Conservation (phyloP, 768 basidiomycete species). For the Phlegmacium glaucopus region DNA sequence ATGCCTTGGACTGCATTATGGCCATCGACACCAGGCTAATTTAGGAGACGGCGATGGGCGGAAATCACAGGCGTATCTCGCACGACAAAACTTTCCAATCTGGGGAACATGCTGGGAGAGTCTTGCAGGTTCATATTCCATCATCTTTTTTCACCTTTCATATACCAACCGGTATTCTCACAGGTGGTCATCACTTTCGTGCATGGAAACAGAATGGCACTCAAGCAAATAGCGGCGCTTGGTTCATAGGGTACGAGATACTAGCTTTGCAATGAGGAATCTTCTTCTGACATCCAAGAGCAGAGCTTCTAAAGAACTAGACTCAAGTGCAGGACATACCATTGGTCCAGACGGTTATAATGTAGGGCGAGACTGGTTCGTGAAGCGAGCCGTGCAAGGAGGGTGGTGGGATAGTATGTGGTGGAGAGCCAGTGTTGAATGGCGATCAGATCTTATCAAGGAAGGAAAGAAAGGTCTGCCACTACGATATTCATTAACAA, state of each 20-base stretch:
- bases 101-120: constrained; percentile 92
- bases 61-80: constrained; percentile 66
- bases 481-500: background rate
- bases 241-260: constrained; percentile 71
- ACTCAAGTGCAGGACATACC: constrained; percentile 64
- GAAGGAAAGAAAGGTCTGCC: constrained; percentile 63
- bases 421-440: constrained; percentile 80
- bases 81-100: constrained; percentile 71
- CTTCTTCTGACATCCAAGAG: background rate
- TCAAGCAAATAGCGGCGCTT: constrained; percentile 65
- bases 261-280: background rate
- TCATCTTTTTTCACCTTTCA: background rate
- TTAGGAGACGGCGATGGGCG: constrained; percentile 79
- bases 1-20: constrained; percentile 77
- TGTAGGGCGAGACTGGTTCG: constrained; percentile 74
- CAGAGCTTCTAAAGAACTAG: constrained; percentile 74
- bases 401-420: constrained; percentile 59
- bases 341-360: constrained; percentile 83
- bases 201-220: constrained; percentile 87
- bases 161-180: background rate
- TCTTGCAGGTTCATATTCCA: constrained; percentile 45
- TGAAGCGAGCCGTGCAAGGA: constrained; percentile 59
- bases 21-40: constrained; percentile 72
- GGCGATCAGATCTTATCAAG: constrained; percentile 65
- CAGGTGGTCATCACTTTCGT: constrained; percentile 82